phyloP scores from a whole-genome alignment of 2,329 filamentous ascomycete species.

The Chalara sp. region DNA sequence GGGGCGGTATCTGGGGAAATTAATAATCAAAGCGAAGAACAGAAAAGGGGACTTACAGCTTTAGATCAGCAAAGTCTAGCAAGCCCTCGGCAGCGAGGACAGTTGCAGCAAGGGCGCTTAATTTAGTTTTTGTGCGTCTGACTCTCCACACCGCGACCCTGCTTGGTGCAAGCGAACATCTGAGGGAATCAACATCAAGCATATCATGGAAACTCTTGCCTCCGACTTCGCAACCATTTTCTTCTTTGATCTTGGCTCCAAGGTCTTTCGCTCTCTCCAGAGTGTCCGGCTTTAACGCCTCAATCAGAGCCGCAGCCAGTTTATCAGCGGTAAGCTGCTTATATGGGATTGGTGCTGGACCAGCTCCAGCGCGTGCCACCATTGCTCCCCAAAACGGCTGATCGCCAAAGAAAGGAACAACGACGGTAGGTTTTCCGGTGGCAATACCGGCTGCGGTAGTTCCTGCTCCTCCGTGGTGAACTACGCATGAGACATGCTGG shows the following conservation, averaged over 20 bases:
- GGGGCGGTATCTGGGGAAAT: conserved; percentile 37
- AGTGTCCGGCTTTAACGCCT: conserved; percentile 54
- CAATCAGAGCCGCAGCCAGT: conserved; percentile 56
- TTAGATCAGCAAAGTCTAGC: conserved; percentile 63
- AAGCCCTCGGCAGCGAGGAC: conserved; percentile 58
- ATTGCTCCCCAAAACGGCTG: conserved; percentile 81
- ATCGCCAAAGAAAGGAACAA: conserved; percentile 83
- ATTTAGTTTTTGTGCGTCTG: conserved; percentile 55
- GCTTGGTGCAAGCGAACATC: conserved; percentile 63
- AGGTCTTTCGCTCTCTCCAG: conserved; percentile 41
- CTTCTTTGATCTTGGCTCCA: conserved; percentile 58
- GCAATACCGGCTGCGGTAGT: conserved; percentile 84
- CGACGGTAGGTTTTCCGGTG: conserved; percentile 70
- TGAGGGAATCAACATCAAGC: conserved; percentile 57
- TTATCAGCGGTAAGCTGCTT: conserved; percentile 60
- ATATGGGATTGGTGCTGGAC: conserved; percentile 62
- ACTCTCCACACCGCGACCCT: conserved; percentile 70
- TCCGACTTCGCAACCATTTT: conserved; percentile 56
- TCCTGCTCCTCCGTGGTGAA: conserved; percentile 83
- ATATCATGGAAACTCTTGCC: conserved; percentile 66
- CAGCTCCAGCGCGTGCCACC: conserved; percentile 65
- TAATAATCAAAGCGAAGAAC: background rate
- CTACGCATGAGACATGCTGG: conserved; percentile 70
- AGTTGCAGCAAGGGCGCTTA: conserved; percentile 69
- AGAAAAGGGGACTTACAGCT: conserved; percentile 51